Base-by-base conservation (phyloP, 2,329 filamentous ascomycete species). In the Colletotrichum sojae region DNA sequence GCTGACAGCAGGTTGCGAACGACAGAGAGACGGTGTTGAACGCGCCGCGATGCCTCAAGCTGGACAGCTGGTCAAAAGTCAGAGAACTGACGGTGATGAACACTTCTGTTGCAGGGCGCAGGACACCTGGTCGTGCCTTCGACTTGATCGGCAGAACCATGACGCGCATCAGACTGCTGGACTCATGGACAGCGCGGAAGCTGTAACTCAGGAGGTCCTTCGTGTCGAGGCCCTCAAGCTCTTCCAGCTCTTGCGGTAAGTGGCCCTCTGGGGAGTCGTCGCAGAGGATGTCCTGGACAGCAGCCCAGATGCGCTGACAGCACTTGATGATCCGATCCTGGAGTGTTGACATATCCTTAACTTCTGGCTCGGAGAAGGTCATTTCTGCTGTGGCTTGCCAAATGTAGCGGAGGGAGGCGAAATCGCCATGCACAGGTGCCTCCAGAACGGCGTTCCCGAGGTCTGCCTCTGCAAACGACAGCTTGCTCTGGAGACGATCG, bases 241-340 rank as follows among this genome's bases (percentile, higher is more conserved):
- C 91, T 61, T 92, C 89, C n/a, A 94, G 79, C 27, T 95, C 93
- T 59, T 95, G 90, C 0, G 91, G 92, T 4, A 94, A 83, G 78
- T 96, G 91, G 0, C 95, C 95, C 80, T 99, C 96, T 0, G 97
- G 96, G 1, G 96, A 97, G 80, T 98, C 96, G 71, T 97, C 92
- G 75, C 96, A 99, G 1, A 99, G 86, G 4, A 97, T 89, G 60
- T 90, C 87, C 73, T 88, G 89, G 5, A 98, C 94, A 27, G 89
- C 86, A 1, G 81, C 75, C 96, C 96, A 99, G 6, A 97, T 88
- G n/a, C 86, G 84, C 56, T 85, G 81, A 67, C 94, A 92, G 69
- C 87, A 85, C 1, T 76, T 74, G 13, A 93, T 81, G 1, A 94
- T 85, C 4, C 88, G 86, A 2, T 78, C 71, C 71, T 92, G 89